These are phyloP conservation scores for Bigelowiella natans DNA, from an alignment of 78 protist genomes.

Conservation along the genomic window DNA sequence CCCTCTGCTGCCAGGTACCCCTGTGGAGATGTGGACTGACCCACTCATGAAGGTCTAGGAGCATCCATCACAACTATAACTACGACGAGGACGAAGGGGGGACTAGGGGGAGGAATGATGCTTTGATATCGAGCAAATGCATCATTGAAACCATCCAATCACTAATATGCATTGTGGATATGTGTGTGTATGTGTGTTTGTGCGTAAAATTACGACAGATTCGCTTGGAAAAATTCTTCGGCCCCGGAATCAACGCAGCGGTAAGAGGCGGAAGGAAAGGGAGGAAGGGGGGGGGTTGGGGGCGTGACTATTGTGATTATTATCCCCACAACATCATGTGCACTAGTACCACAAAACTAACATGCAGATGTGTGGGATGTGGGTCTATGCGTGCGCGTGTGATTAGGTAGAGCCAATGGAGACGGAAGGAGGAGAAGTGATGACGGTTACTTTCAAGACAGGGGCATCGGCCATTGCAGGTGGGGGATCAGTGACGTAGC, in stretches of 20 bases:
- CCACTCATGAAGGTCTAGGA: not conserved
- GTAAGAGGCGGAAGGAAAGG: not conserved
- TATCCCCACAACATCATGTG: too few species aligned
- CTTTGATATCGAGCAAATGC: too few species aligned
- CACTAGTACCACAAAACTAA: too few species aligned
- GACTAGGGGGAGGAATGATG: too few species aligned
- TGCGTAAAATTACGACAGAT: not conserved
- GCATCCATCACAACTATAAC: too few species aligned
- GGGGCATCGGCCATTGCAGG: too few species aligned
- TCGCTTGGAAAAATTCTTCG: not conserved
- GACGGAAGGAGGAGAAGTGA: too few species aligned
- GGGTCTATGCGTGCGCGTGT: not conserved
- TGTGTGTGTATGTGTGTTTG: not conserved
- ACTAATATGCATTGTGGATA: not conserved
- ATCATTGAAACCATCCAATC: too few species aligned
- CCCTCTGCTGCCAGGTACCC: not conserved
- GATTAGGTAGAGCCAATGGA: too few species aligned
- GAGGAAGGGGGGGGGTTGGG: not conserved
- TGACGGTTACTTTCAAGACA: too few species aligned
- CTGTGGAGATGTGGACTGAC: not conserved
- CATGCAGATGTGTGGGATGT: not conserved
- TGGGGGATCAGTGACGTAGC: too few species aligned
- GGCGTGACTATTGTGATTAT: not conserved
- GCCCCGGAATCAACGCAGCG: not conserved
- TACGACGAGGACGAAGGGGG: too few species aligned